A percentile compares a stretch with the other conserved stretches of the same genome.
These are phyloP conservation scores for Exophiala oligosperma DNA, from an alignment of 2,329 filamentous ascomycete genomes.

Conservation along the genomic window DNA sequence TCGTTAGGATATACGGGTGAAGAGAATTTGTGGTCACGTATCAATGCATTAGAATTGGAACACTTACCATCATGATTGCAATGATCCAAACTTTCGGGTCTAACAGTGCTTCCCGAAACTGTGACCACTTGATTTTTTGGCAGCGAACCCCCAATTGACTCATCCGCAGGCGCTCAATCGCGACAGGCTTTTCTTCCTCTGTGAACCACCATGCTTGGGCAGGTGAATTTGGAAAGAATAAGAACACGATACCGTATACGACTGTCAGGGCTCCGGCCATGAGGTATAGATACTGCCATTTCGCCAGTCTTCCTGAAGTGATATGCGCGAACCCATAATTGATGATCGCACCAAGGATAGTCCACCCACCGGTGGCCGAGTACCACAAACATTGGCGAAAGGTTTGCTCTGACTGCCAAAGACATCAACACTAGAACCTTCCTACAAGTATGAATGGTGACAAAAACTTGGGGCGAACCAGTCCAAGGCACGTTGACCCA, in stretches of 20 bases:
- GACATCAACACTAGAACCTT: too few species aligned
- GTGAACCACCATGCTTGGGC: conserved; percentile 69
- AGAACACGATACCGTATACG: conserved; percentile 65
- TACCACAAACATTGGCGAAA: conserved; percentile 69
- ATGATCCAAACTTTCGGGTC: conserved; percentile 66
- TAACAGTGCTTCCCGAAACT: conserved; percentile 58
- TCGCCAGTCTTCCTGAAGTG: conserved; percentile 50
- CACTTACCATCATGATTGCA: conserved; percentile 58
- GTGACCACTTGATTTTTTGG: conserved; percentile 58
- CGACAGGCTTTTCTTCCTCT: conserved; percentile 61
- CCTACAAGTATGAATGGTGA: too few species aligned
- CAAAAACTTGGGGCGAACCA: too few species aligned
- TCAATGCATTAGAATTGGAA: conserved; percentile 28
- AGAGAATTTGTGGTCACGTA: too few species aligned
- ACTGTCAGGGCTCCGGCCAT: conserved; percentile 64
- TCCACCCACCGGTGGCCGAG: conserved; percentile 57
- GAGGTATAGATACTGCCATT: conserved; percentile 73
- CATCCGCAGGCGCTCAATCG: conserved; percentile 62
- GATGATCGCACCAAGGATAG: conserved; percentile 62
- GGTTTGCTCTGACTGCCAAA: conserved; percentile 59
- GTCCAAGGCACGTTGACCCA: too few species aligned
- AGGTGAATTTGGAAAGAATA: conserved; percentile 65
- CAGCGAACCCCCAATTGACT: conserved; percentile 66
- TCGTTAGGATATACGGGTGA: too few species aligned
- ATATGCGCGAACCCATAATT: conserved; percentile 71